phyloP scores from a whole-genome alignment of 176 grass and related monocot genomes.

The Musa troglodytarum region DNA sequence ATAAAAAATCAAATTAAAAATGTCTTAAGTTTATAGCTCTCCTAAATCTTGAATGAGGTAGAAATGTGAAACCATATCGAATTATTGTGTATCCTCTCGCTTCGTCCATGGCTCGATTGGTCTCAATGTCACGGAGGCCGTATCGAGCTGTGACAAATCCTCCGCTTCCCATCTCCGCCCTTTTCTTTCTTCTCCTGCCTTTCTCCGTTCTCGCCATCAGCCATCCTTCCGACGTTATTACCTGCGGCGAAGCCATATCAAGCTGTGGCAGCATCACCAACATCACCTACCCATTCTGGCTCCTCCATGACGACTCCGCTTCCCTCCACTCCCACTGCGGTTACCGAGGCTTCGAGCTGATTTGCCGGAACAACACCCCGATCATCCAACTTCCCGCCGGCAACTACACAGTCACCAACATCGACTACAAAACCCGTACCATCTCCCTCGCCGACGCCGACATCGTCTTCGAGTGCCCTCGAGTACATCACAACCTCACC shows the following conservation, averaged over 20 bases:
- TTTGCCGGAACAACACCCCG: slow-evolving; percentile 26
- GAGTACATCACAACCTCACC: not conserved
- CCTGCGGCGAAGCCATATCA: not conserved
- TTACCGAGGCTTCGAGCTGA: slow-evolving; percentile 36
- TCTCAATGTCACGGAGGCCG: too few relatives aligned
- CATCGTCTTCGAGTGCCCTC: not conserved
- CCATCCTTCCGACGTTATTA: not conserved
- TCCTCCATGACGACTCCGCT: not conserved
- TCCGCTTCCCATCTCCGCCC: not conserved
- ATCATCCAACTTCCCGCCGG: slow-evolving; percentile 18
- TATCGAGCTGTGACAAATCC: too few relatives aligned
- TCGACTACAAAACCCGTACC: slow-evolving; percentile 20
- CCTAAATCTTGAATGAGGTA: too few relatives aligned
- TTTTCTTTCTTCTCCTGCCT: not conserved
- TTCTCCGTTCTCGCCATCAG: not conserved
- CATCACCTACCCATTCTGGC: slow-evolving; percentile 48
- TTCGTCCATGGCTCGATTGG: too few relatives aligned
- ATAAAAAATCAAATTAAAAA: too few relatives aligned
- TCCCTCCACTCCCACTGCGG: slow-evolving; percentile 10
- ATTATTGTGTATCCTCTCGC: too few relatives aligned
- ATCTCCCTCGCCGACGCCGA: slow-evolving; percentile 33
- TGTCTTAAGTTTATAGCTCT: too few relatives aligned
- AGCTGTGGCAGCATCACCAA: slow-evolving; percentile 7
- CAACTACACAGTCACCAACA: slow-evolving; percentile 15
- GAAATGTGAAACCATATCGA: too few relatives aligned